phyloP scores from a whole-genome alignment of 2,329 filamentous ascomycete species.

The Trichoderma sp. region DNA sequence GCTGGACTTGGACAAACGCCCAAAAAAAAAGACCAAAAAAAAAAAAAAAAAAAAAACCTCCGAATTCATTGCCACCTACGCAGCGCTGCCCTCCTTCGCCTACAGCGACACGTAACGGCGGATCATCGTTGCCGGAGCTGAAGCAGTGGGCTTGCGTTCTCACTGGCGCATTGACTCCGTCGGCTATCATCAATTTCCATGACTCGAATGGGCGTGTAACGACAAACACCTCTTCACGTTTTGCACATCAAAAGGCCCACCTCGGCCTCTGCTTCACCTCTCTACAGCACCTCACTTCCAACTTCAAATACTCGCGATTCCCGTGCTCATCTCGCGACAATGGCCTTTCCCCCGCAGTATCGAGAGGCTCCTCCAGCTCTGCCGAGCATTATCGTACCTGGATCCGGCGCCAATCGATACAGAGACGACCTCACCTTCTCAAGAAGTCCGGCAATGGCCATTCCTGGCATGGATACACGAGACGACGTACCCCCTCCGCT shows the following conservation, averaged over 20 bases:
- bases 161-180: constrained; percentile 18
- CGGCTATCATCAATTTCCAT: constrained; percentile 21
- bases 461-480: constrained; percentile 42
- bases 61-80: constrained; percentile 17
- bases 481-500: constrained; percentile 47
- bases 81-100: constrained; percentile 17
- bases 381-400: constrained; percentile 42
- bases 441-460: constrained; percentile 44
- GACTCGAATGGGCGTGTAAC: constrained; percentile 24
- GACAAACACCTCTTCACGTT: constrained; percentile 8
- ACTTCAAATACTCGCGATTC: constrained; percentile 3
- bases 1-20: constrained; percentile 20
- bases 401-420: constrained; percentile 34
- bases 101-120: constrained; percentile 17
- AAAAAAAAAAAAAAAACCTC: constrained; percentile 2
- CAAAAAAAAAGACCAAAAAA: constrained; percentile 5
- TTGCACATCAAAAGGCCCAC: constrained; percentile 10
- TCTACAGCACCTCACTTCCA: not conserved
- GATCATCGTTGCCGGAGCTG: constrained; percentile 13
- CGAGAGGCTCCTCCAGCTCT: constrained; percentile 40
- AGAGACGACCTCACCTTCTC: constrained; percentile 37
- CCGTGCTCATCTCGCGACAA: constrained; percentile 27
- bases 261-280: constrained; percentile 14
- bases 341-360: constrained; percentile 43
- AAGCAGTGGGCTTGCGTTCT: constrained; percentile 14